Base-by-base conservation (phyloP, 179 eudicot species). In the Kewa caespitosa region DNA sequence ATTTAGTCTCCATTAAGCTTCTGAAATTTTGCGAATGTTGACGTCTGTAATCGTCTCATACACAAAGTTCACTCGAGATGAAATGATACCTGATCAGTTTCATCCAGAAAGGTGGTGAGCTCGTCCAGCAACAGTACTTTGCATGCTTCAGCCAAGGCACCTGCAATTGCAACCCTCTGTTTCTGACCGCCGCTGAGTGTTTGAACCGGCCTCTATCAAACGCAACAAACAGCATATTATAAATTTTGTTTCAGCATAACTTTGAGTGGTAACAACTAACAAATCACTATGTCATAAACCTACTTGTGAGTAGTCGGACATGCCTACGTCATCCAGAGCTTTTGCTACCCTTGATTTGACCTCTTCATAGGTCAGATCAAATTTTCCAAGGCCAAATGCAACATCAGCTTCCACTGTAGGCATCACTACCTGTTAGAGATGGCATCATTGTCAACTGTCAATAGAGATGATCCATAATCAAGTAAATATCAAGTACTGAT, bases 111-210 rank as follows among this genome's bases (percentile, higher is more conserved):
- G 37, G 99, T 93, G 69, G 99, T 95, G 81, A 95, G 99, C 82
- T 95, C 99, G 59, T 95, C 99, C 64, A 95, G 83, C 83, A 95
- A 83, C 76, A 95, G 74, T 18, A 95, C 97, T 84, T 88, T 84
- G 84, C 99, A 93, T 69, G 96, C 87, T 87, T 95, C 99, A n/a
- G 97, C 97, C 76, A 95, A 80, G 69, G 99, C 97, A 69, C 99
- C 99, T 31, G 99, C 99, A 68, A 95, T 93, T 55, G 97, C 99
- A 72, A 95, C 97, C 81, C 99, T 85, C 83, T 95, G 99, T 75
- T 91, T 95, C 89, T 95, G 99, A 76, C 99, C 99, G 69, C 99
- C 99, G 77, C 99, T 95, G 61, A 94, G 92, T 78, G 98, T 94
- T 84, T 94, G 98, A 78, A 94, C 95, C 50, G 93, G 93, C 74